Percentiles rank a stretch among this genome's conserved stretches.
phyloP scores from a whole-genome alignment of 2,329 filamentous ascomycete genomes.

The Colletotrichum tabaci region DNA sequence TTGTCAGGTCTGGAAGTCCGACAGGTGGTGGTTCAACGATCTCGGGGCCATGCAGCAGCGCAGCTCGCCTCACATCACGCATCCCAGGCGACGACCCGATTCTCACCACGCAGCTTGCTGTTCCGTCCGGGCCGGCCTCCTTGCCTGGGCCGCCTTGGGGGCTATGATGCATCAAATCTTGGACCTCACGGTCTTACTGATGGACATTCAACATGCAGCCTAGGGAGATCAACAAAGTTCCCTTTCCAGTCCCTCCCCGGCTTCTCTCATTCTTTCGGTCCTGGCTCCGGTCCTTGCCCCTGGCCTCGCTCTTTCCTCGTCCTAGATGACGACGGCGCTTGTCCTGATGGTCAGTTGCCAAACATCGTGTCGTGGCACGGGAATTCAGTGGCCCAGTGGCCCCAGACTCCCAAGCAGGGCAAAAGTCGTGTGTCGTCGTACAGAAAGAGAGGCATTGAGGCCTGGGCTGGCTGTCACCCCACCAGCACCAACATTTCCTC shows the following conservation, averaged over 20 bases:
- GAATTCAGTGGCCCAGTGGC: not conserved
- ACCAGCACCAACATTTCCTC: constrained; percentile 32
- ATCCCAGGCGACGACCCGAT: constrained; percentile 18
- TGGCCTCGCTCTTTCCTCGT: not conserved
- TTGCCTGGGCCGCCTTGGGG: constrained; percentile 1
- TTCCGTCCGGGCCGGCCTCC: constrained; percentile 28
- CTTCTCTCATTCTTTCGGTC: not conserved
- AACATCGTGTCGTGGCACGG: constrained; percentile 5
- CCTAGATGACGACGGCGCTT: constrained; percentile 5
- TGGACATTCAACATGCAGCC: constrained; percentile 15
- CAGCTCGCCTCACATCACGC: constrained; percentile 25
- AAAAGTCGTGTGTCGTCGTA: constrained; percentile 4
- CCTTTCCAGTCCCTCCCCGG: not conserved
- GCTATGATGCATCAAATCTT: not conserved
- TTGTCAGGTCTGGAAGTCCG: not conserved
- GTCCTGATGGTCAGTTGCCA: constrained; percentile 1
- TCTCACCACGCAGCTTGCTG: constrained; percentile 33
- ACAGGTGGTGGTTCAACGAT: constrained; percentile 2
- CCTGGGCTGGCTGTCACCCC: constrained; percentile 31
- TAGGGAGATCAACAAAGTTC: not conserved
- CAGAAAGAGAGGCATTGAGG: constrained; percentile 18
- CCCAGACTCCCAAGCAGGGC: not conserved
- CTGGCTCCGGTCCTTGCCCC: not conserved
- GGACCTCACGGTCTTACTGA: not conserved
- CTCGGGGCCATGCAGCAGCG: constrained; percentile 13